These are phyloP conservation scores for Coemansia sp. DNA, from an alignment of 192 early-diverging fungal genomes.

Conservation along the genomic window DNA sequence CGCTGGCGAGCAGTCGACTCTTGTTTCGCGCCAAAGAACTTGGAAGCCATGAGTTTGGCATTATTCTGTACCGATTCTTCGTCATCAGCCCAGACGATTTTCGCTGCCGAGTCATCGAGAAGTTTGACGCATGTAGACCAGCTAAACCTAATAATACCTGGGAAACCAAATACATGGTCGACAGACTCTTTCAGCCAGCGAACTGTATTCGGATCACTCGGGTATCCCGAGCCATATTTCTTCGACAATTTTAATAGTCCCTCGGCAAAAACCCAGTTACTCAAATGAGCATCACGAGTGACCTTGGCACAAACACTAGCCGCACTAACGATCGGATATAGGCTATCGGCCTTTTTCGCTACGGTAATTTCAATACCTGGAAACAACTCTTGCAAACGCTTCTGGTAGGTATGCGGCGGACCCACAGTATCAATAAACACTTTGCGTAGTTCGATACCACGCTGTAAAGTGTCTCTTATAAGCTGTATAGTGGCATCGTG, in stretches of 20 bases:
- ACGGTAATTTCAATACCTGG: slow-evolving; percentile 82
- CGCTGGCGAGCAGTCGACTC: slow-evolving; percentile 14
- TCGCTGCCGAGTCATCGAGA: slow-evolving; percentile 59
- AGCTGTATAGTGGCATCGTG: slow-evolving; percentile 93
- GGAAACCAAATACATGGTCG: slow-evolving; percentile 92
- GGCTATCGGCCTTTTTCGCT: slow-evolving; percentile 90
- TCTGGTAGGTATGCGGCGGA: slow-evolving; percentile 82
- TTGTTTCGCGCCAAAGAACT: slow-evolving; percentile 11
- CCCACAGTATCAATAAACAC: slow-evolving; percentile 98
- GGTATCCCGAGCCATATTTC: slow-evolving; percentile 90
- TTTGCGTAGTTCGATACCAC: slow-evolving; percentile 67
- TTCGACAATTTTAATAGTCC: slow-evolving; percentile 52
- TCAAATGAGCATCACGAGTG: slow-evolving; percentile 47
- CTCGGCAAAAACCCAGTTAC: slow-evolving; percentile 54
- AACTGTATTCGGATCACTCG: slow-evolving; percentile 86
- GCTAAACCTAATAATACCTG: slow-evolving; percentile 88
- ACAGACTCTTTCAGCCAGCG: slow-evolving; percentile 78
- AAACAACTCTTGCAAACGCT: slow-evolving; percentile 74
- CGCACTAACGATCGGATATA: slow-evolving; percentile 93
- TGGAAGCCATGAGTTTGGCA: slow-evolving; percentile 1
- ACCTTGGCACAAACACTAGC: slow-evolving; percentile 97
- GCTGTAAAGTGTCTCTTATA: slow-evolving; percentile 65
- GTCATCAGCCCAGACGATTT: slow-evolving; percentile 40
- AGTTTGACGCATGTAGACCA: slow-evolving; percentile 87
- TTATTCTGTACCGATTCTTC: slow-evolving; percentile 11